Evolutionary conservation across 163 green algal species (phyloP).

Genomic region (Chlorella variabilis): DNA sequence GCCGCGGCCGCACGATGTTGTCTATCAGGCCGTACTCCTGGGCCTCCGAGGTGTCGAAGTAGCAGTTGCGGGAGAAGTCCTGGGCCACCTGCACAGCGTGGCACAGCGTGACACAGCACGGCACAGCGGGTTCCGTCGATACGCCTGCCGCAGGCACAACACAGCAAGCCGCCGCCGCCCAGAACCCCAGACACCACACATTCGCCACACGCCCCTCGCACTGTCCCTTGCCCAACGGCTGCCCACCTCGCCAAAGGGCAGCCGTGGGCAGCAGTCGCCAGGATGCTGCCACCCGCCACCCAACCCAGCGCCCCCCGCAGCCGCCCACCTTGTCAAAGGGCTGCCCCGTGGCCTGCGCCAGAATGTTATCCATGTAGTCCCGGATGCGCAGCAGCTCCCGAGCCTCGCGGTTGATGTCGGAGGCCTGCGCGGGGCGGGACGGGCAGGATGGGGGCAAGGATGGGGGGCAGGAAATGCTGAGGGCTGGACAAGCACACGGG

Average conservation of each 20-base stretch:
- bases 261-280: no score
- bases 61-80: conserved; percentile 71
- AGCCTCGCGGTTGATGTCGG: conserved; percentile 97
- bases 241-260: no score
- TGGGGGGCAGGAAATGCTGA: no score
- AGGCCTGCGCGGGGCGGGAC: conserved; percentile 52
- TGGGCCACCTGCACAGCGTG: conserved; percentile 48
- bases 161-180: not conserved
- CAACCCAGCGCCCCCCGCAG: no score
- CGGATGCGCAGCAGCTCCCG: conserved; percentile 92
- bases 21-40: conserved; percentile 71
- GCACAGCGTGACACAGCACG: not conserved
- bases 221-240: no score
- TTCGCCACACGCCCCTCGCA: not conserved
- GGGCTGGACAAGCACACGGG: no score
- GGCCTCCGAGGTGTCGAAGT: conserved; percentile 66
- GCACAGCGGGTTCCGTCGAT: not conserved
- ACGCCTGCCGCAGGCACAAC: not conserved
- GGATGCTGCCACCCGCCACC: no score
- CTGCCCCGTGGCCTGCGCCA: conserved; percentile 79
- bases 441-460: no score
- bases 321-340: conserved; percentile 63
- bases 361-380: conserved; percentile 86
- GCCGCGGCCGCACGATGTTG: conserved; percentile 34
- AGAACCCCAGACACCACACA: not conserved